These are phyloP conservation scores for Tephrocybe sp. DNA, from an alignment of 768 basidiomycete genomes.

Conservation along the genomic window DNA sequence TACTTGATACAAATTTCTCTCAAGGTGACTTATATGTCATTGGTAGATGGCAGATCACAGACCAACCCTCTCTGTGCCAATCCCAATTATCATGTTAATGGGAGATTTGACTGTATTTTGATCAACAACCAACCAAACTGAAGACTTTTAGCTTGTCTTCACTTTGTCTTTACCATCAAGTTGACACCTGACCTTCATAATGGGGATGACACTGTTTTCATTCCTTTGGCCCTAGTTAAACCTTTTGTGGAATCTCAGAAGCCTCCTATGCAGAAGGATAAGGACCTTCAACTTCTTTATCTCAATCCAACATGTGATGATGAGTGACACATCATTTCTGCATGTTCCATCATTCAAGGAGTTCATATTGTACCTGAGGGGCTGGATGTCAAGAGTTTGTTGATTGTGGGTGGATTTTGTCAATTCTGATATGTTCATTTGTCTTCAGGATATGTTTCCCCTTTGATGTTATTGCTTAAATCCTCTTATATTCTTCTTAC, in stretches of 20 bases:
- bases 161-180: slow-evolving; percentile 4
- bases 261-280: slow-evolving; percentile 15
- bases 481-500: no score
- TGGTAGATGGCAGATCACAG: no score
- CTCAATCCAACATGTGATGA: slow-evolving; percentile 1
- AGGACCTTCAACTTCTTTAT: slow-evolving; percentile 21
- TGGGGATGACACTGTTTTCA: background rate
- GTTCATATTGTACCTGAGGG: slow-evolving; percentile 24
- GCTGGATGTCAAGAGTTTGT: slow-evolving; percentile 15
- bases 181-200: background rate
- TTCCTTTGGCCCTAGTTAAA: slow-evolving; percentile 1
- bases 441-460: slow-evolving; percentile 10
- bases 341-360: slow-evolving; percentile 28
- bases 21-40: slow-evolving; percentile 21
- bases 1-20: slow-evolving; percentile 10
- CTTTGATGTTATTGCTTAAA: no score
- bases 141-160: no score
- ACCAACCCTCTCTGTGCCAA: slow-evolving; percentile 22
- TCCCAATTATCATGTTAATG: slow-evolving; percentile 6
- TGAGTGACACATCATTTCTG: slow-evolving; percentile 21
- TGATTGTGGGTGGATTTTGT: slow-evolving; percentile 28
- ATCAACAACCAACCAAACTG: background rate
- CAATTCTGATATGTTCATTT: slow-evolving; percentile 30
- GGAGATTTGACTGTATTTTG: slow-evolving; percentile 3
- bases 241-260: background rate